These are phyloP conservation scores for Stephania yunnanensis DNA, from an alignment of 164 flowering plant species.

Conservation along the genomic window DNA sequence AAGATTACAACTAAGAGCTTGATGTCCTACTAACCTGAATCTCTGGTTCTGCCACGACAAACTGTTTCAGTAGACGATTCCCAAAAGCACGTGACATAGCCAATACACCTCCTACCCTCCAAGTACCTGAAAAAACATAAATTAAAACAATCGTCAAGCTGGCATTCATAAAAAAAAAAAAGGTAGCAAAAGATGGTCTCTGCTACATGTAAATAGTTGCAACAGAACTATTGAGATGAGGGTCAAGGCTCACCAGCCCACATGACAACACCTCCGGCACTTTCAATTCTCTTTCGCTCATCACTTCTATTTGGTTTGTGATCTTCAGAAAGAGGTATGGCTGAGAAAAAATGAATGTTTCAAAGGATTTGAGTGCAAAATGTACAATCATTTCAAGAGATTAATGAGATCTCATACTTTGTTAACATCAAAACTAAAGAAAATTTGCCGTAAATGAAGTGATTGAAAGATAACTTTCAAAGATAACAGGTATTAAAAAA, in stretches of 20 bases:
- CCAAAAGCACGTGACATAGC: slow-evolving; percentile 99
- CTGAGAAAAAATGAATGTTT: slow-evolving; percentile 31
- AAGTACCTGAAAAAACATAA: slow-evolving; percentile 58
- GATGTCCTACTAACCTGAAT: slow-evolving; percentile 61
- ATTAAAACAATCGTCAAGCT: not conserved
- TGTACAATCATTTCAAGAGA: not conserved
- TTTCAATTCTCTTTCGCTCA: slow-evolving; percentile 94
- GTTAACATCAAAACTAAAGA: not conserved
- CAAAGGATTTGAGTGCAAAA: not conserved
- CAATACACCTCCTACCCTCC: slow-evolving; percentile 98
- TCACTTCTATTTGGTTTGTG: slow-evolving; percentile 97
- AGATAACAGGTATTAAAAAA: too few species aligned
- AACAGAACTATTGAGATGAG: not conserved
- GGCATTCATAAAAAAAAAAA: not conserved
- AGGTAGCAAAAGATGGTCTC: not conserved
- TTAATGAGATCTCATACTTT: not conserved
- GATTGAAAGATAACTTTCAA: too few species aligned
- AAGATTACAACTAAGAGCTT: not conserved
- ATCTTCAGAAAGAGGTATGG: slow-evolving; percentile 92
- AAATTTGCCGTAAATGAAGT: too few species aligned
- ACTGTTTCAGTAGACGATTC: slow-evolving; percentile 88
- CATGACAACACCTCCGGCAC: slow-evolving; percentile 96
- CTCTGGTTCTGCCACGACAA: slow-evolving; percentile 97
- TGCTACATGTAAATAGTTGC: not conserved
- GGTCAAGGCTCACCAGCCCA: slow-evolving; percentile 81